Evolutionary conservation across 176 grass and related monocot species (phyloP), one percentile per base, ranked within the genome.

Genomic region (Zoysia japonica): DNA sequence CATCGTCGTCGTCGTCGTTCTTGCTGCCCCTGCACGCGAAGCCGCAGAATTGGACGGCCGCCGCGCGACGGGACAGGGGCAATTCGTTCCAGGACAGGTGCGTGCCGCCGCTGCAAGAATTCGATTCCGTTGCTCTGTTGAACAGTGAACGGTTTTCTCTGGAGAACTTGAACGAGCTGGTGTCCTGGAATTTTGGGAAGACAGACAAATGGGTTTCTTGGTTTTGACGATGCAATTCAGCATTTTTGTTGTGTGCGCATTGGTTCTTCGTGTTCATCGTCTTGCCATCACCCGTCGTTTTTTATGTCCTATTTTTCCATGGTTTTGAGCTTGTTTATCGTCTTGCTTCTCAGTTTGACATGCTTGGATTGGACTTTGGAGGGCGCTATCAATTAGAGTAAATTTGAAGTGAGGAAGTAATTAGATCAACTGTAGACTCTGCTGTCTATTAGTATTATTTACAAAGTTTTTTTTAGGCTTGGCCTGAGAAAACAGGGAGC

Each of bases 11-110:
- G 48, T 45, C 44, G 44, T 61, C 59, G 59, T 61, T 61, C 59
- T 7, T 61, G 59, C 20, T 61, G 59, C 59, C 59, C 9, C 19
- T 61, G 59, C 5, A 61, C 59, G 8, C 19, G 59, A 61, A 61
- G 41, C 41, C 43, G 56, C 83, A 14, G 56, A 90, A 90, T 61
- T 91, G 87, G 8, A 75, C 86, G 36, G 48, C 81, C 5, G 61
- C 37, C 6, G 45, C 61, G 74, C 75, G 80, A 5, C 92, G 86
- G n/a, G 64, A 79, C 71, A 17, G 75, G 45, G 84, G 84, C 77
- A 87, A 87, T 89, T 47, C 74, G 54, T 83, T 87, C 72, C 88
- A 78, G 1, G 86, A 89, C 41, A 74, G 92, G 96, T 94, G 60
- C 45, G 89, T 85, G 67, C 67, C 56, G 13, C 14, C 20, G 28